Percentiles rank a stretch among this genome's conserved stretches.
These are phyloP conservation scores for Triticum urartu DNA, from an alignment of 176 grass and related monocot genomes.

Conservation along the genomic window DNA sequence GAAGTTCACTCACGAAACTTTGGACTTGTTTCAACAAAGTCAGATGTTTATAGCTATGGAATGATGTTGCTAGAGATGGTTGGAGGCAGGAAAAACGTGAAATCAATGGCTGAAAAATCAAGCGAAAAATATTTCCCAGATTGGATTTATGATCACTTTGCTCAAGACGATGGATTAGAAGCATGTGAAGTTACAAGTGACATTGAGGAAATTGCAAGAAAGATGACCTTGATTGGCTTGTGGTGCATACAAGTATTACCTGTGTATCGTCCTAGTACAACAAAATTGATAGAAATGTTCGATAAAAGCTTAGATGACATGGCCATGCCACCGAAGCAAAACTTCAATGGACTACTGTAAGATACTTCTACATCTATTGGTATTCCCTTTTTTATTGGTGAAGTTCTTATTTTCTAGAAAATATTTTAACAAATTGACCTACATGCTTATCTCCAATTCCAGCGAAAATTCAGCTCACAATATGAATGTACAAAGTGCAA, in stretches of 20 bases:
- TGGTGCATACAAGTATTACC: slow-evolving; percentile 56
- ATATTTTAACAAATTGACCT: not conserved
- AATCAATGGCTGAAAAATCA: not conserved
- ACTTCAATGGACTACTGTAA: slow-evolving; percentile 16
- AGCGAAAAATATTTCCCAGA: not conserved
- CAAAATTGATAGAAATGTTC: slow-evolving; percentile 51
- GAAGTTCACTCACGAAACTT: not conserved
- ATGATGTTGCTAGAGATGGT: slow-evolving; percentile 56
- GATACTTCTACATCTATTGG: not conserved
- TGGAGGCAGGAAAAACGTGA: slow-evolving; percentile 31
- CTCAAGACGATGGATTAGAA: slow-evolving; percentile 23
- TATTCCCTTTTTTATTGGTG: not conserved
- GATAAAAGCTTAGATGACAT: slow-evolving; percentile 35
- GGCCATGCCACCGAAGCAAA: slow-evolving; percentile 40
- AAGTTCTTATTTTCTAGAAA: no score
- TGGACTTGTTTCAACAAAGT: slow-evolving; percentile 45
- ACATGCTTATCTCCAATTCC: not conserved
- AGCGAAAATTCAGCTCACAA: not conserved
- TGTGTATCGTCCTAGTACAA: slow-evolving; percentile 43
- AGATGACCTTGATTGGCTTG: slow-evolving; percentile 56
- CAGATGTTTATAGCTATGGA: slow-evolving; percentile 48
- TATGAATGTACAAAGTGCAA: not conserved
- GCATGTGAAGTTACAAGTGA: not conserved
- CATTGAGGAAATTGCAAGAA: not conserved
- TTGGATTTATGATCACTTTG: slow-evolving; percentile 22